Evolutionary conservation across 2,329 filamentous ascomycete genomes (phyloP), one percentile per base, ranked within the genome.

Genomic region (Akanthomyces uredinophilus): DNA sequence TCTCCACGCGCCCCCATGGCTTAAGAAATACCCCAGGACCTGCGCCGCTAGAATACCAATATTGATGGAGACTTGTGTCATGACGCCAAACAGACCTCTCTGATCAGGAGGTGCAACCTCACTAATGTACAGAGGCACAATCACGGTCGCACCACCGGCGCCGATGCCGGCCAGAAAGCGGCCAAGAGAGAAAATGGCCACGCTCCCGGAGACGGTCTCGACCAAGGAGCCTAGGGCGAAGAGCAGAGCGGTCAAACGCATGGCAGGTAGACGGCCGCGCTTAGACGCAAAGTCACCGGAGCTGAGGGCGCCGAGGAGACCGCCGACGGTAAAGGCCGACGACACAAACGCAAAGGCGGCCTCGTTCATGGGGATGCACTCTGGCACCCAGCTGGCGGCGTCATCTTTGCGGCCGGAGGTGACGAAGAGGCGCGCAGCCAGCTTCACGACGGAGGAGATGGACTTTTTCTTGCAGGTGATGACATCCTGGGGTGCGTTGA

Each of bases 61-160:
- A 70, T 98, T 98, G 79, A 93, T 93, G 75, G 92, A 93, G 70
- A 98, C 87, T 73, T 99, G 94, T 0, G 95, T 98, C 75, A 96
- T 89, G 61, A 85, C 82, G 14, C 86, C 86, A 70, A 96, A 98
- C 65, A 96, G 86, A 5, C 92, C 93, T 60, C 87, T 85, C 66
- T 88, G 84, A 18, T 81, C 78, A 0, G 86, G 86, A 4, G 94
- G 95, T 0, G 93, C 88, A 29, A 97, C 84, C 75, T 99, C 95
- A 51, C 92, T 93, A 68, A 99, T 92, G 78, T 96, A 99, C 22
- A 99, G 85, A 0, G 95, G 95, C 3, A 96, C 92, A 41, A 97
- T 91, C 22, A 99, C 95, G 3, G 95, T 94, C 1, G 92, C 86
- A 2, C 92, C 91, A 24, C 95, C 95, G 6, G 92, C 92, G 7